These are phyloP conservation scores for Nitzschia inconspicua DNA, from an alignment of 108 stramenopile species.

Conservation along the genomic window DNA sequence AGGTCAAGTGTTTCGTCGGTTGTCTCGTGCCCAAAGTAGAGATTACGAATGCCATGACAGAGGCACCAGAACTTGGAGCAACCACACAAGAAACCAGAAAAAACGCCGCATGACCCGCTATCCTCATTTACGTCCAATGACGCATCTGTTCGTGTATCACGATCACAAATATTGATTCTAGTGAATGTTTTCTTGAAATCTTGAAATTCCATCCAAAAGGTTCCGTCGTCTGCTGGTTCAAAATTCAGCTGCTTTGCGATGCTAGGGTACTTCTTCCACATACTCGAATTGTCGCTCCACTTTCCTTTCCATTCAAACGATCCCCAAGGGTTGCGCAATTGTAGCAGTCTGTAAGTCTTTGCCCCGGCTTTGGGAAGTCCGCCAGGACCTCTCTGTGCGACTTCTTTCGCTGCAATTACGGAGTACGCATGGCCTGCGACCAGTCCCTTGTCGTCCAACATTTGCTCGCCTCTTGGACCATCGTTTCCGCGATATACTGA, in stretches of 20 bases:
- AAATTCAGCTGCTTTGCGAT: constrained; percentile 26
- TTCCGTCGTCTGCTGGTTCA: constrained; percentile 46
- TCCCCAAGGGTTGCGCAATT: constrained; percentile 77
- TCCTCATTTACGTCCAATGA: constrained; percentile 41
- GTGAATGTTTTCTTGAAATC: constrained; percentile 56
- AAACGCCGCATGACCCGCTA: constrained; percentile 32
- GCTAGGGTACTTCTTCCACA: constrained; percentile 48
- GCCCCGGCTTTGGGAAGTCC: constrained; percentile 51
- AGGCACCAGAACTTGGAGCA: constrained; percentile 40
- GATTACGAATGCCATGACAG: constrained; percentile 36
- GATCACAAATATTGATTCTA: constrained; percentile 57
- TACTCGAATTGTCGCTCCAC: constrained; percentile 42
- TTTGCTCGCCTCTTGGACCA: constrained; percentile 70
- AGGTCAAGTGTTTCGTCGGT: constrained; percentile 40
- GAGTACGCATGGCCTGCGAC: constrained; percentile 90
- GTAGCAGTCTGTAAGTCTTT: constrained; percentile 55
- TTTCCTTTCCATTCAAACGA: constrained; percentile 78
- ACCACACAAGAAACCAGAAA: constrained; percentile 31
- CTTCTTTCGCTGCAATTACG: constrained; percentile 62
- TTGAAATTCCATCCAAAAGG: constrained; percentile 66
- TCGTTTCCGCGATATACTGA: constrained; percentile 36
- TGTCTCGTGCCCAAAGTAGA: constrained; percentile 37
- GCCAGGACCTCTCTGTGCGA: constrained; percentile 21
- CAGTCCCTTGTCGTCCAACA: constrained; percentile 52
- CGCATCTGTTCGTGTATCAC: constrained; percentile 32